These are phyloP conservation scores for Cyclotella kingstonii DNA, from an alignment of 108 stramenopile genomes.

Conservation along the genomic window DNA sequence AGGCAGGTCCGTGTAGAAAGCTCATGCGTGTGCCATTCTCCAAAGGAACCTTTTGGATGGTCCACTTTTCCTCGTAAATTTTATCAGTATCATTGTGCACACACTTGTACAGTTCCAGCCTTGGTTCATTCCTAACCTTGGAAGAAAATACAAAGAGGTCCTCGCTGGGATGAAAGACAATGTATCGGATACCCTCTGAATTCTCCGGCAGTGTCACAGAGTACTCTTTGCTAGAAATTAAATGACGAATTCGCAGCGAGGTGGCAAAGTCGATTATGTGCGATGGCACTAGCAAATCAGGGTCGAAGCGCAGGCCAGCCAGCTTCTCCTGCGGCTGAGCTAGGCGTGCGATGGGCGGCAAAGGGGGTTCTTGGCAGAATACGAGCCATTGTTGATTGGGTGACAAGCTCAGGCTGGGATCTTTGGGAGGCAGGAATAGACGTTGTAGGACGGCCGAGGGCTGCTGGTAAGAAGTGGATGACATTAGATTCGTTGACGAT, in stretches of 20 bases:
- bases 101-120: constrained; percentile 37
- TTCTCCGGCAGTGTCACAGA: constrained; percentile 12
- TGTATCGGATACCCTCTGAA: constrained; percentile 35
- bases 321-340: constrained; percentile 37
- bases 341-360: constrained; percentile 31
- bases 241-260: constrained; percentile 9
- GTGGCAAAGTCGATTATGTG: constrained; percentile 24
- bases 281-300: constrained; percentile 16
- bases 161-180: constrained; percentile 19
- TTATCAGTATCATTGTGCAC: background rate
- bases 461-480: constrained; percentile 11
- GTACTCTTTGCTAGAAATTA: constrained; percentile 3
- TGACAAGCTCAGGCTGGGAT: constrained; percentile 19
- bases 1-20: constrained; percentile 27
- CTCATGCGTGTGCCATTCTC: constrained; percentile 21
- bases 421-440: constrained; percentile 20
- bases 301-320: constrained; percentile 42
- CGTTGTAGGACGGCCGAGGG: constrained; percentile 29
- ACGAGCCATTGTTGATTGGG: constrained; percentile 19
- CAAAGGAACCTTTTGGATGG: background rate
- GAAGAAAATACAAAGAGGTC: constrained; percentile 28
- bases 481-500: no score
- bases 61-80: background rate
- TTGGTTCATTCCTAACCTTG: constrained; percentile 30
- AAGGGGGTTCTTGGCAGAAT: constrained; percentile 30